Conservation (phyloP, 2,329 filamentous ascomycete species). For the Paramyrothecium roridum region DNA sequence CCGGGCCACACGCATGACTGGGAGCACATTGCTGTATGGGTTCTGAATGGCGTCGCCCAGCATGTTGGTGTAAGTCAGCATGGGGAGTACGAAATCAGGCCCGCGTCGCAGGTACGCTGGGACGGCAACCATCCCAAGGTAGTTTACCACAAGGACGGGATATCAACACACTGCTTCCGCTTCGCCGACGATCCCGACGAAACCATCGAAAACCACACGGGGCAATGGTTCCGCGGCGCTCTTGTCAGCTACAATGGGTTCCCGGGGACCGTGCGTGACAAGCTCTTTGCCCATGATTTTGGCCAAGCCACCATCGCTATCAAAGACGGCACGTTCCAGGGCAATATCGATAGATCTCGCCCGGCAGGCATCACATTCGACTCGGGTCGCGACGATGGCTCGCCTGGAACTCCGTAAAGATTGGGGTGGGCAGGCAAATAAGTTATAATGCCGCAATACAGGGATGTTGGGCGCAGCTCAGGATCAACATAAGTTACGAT, state of each 20-base stretch:
- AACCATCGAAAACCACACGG: conserved; percentile 27
- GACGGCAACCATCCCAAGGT: conserved; percentile 26
- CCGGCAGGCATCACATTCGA: conserved; percentile 7
- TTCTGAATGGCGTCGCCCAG: background rate
- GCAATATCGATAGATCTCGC: conserved; percentile 3
- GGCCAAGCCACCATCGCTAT: conserved; percentile 8
- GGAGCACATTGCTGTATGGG: conserved; percentile 2
- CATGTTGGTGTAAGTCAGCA: conserved; percentile 1
- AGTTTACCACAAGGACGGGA: conserved; percentile 34
- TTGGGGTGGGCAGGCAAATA: background rate
- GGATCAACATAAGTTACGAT: no score
- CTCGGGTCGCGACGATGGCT: conserved; percentile 4
- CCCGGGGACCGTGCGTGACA: conserved; percentile 9
- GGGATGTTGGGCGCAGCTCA: background rate
- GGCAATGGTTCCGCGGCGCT: conserved; percentile 27
- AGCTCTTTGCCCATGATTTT: conserved; percentile 7
- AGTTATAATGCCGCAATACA: background rate
- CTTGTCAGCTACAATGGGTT: conserved; percentile 28
- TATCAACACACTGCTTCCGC: conserved; percentile 30
- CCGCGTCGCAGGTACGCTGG: conserved; percentile 1
- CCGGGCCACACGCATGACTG: conserved; percentile 2
- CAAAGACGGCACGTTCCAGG: conserved; percentile 4
- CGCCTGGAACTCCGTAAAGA: conserved; percentile 1
- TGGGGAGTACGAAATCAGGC: background rate
- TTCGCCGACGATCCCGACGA: conserved; percentile 21